Evolutionary conservation across 2,329 filamentous ascomycete genomes (phyloP), one percentile per base, ranked within the genome.

Genomic region (Ophiocordyceps unilateralis): DNA sequence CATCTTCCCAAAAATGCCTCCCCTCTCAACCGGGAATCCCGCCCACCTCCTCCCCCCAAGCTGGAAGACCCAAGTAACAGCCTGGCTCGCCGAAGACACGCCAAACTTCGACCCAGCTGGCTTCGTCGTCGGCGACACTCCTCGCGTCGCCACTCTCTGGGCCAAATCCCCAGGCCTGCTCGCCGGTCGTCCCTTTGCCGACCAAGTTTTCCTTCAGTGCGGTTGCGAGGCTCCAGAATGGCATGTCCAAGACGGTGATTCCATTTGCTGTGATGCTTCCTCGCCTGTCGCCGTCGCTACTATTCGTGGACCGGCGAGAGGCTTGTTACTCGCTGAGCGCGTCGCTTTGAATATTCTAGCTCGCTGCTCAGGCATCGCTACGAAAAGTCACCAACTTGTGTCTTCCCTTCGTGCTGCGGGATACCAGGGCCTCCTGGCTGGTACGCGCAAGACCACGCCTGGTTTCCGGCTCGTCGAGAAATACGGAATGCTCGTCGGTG

Each of bases 41-140:
- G 65, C 65, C 54, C 77, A 93, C 59, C 76, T 96, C 49, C 78
- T 96, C 38, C 88, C 89, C 0, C 74, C 79, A 20, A 83, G 79
- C 49, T 95, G 86, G 77, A 93, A 89, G 60, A 72, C 78, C 41
- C 74, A 80, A 50, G 76, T 95, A 48, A 74, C 80, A 21, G 66
- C 74, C 54, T 98, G 91, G 91, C 81, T 95, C 14, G 83, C 87
- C 55, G 91, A 98, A 65, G 91, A 98, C 66, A 93, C 87, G 3
- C 91, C 91, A 5, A 91, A 85, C 43, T 89, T 94, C 64, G 91
- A 98, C 69, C 95, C 94, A 60, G 91, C 85, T 55, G 91, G 91
- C 47, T 98, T 93, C 61, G 91, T 98, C 7, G 91, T 98, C 21
- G 91, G 91, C 49, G 76, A 83, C 34, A 65, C 64, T 23, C 61